phyloP scores from a whole-genome alignment of 139 green algal genomes.

The Chlamydomonas asymmetrica region DNA sequence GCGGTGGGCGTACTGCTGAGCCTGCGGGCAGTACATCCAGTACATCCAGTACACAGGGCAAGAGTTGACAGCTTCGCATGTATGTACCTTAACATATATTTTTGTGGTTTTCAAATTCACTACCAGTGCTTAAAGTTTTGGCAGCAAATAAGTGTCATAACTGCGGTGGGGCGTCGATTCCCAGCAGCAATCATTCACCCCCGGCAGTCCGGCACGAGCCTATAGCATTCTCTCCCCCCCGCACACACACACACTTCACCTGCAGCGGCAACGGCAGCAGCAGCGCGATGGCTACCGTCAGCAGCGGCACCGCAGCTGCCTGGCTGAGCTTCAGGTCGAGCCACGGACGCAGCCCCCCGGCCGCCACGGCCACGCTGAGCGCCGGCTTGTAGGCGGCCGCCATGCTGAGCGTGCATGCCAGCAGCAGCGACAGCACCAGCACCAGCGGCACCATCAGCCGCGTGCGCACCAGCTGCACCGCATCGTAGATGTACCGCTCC shows the following conservation, averaged over 20 bases:
- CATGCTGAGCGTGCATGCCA: slow-evolving; percentile 6
- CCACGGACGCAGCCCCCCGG: no score
- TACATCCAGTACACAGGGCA: neutral
- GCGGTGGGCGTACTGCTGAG: slow-evolving; percentile 25
- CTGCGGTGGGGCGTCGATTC: neutral
- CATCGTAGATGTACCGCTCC: slow-evolving; percentile 26
- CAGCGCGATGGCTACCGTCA: no score
- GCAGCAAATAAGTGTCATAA: neutral
- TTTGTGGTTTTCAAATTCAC: neutral
- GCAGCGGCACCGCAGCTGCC: no score
- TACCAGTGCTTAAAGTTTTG: neutral
- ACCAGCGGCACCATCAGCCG: slow-evolving; percentile 38
- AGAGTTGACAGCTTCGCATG: neutral
- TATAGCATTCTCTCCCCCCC: neutral
- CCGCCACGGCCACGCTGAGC: no score
- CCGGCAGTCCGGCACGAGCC: neutral
- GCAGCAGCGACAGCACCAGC: slow-evolving; percentile 19
- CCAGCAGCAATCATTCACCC: no score
- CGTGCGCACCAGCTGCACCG: slow-evolving; percentile 11
- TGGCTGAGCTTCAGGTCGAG: no score
- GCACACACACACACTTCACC: neutral
- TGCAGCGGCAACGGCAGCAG: slow-evolving; percentile 23
- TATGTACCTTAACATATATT: neutral
- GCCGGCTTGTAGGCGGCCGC: no score
- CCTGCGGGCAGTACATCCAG: slow-evolving; percentile 4